A percentile compares a stretch with the other conserved stretches of the same genome.
Evolutionary conservation across 2,329 filamentous ascomycete genomes (phyloP).

Genomic region (Aspergillus luchuensis): DNA sequence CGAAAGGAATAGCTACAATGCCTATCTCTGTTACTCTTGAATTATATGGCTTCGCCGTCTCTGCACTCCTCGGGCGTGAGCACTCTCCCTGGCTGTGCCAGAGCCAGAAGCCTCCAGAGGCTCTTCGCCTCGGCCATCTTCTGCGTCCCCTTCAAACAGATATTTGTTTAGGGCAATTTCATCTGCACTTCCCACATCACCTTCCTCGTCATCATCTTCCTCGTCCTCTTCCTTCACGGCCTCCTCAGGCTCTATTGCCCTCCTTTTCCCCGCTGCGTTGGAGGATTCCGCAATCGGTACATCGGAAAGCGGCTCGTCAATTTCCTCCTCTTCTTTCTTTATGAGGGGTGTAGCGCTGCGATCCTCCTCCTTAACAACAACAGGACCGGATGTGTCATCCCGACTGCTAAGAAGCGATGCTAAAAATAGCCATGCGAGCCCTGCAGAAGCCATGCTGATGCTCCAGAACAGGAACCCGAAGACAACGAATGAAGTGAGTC

Average conservation of each 20-base stretch:
- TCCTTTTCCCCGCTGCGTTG: constrained; percentile 25
- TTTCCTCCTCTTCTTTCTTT: constrained; percentile 18
- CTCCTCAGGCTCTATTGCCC: constrained; percentile 23
- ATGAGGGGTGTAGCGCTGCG: constrained; percentile 22
- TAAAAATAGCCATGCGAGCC: constrained; percentile 64
- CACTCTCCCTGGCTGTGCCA: constrained; percentile 54
- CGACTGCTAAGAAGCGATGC: constrained; percentile 43
- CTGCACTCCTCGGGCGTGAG: constrained; percentile 33
- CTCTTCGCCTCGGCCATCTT: constrained; percentile 18
- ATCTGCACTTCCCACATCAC: constrained; percentile 22
- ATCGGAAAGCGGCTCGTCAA: constrained; percentile 11
- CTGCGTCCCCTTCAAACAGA: constrained; percentile 14
- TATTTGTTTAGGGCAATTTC: no score
- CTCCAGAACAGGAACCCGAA: constrained; percentile 76
- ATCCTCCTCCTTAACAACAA: constrained; percentile 20
- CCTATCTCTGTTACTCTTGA: constrained; percentile 14
- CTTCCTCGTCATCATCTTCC: constrained; percentile 23
- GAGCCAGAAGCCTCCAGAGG: constrained; percentile 51
- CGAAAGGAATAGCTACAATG: not conserved
- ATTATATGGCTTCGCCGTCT: constrained; percentile 34
- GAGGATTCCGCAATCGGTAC: constrained; percentile 8
- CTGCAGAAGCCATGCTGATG: constrained; percentile 69
- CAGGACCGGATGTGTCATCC: constrained; percentile 11
- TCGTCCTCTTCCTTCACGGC: constrained; percentile 11
- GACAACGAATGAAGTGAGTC: constrained; percentile 66